phyloP scores from a whole-genome alignment of 2,329 filamentous ascomycete species.

The Aspergillus ibericus region DNA sequence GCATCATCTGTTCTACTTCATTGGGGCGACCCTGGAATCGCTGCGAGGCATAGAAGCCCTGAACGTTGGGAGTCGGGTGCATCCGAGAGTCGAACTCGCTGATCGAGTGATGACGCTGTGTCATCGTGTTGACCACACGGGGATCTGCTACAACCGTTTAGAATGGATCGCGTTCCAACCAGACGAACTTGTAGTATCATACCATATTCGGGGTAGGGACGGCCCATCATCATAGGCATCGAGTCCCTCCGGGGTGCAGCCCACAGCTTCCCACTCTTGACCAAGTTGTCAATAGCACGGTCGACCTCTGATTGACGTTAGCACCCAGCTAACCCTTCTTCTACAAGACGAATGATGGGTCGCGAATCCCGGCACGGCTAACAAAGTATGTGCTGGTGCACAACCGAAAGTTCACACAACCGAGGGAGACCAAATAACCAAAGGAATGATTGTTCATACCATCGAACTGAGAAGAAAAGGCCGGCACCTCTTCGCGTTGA shows the following conservation, averaged over 20 bases:
- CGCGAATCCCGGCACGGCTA: background rate
- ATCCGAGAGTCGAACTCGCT: slow-evolving; percentile 80
- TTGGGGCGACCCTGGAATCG: slow-evolving; percentile 83
- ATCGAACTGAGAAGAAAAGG: slow-evolving; percentile 86
- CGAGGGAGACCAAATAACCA: background rate
- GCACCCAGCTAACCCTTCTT: slow-evolving; percentile 9
- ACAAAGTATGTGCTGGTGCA: background rate
- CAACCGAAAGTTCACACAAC: background rate
- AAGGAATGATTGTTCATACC: slow-evolving; percentile 56
- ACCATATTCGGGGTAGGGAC: slow-evolving; percentile 62
- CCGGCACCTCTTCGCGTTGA: slow-evolving; percentile 70
- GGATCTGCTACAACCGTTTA: slow-evolving; percentile 57
- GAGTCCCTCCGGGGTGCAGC: slow-evolving; percentile 75
- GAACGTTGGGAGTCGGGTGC: slow-evolving; percentile 74
- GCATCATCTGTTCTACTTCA: slow-evolving; percentile 98
- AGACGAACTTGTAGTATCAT: slow-evolving; percentile 38
- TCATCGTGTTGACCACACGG: slow-evolving; percentile 62
- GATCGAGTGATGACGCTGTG: slow-evolving; percentile 77
- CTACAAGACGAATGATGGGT: background rate
- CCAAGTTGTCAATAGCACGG: slow-evolving; percentile 88
- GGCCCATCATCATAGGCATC: slow-evolving; percentile 63
- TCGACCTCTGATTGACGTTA: slow-evolving; percentile 74
- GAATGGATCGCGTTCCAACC: slow-evolving; percentile 23
- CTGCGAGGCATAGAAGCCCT: slow-evolving; percentile 92
- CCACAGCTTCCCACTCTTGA: slow-evolving; percentile 96